Evolutionary conservation across 768 basidiomycete genomes (phyloP).

Genomic region (Phaffia tasmanica): DNA sequence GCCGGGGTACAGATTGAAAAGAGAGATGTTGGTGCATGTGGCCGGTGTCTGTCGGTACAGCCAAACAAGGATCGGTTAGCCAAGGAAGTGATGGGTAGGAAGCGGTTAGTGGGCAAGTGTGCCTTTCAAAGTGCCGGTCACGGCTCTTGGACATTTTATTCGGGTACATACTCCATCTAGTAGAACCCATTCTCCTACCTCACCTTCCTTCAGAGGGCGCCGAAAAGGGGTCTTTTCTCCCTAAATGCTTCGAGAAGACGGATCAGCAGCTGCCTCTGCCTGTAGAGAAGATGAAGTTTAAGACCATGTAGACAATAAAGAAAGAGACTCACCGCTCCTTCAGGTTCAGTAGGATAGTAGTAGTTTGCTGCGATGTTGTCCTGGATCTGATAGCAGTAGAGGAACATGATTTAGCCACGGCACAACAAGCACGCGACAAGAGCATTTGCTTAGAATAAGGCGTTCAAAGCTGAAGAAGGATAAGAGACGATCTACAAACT

Average conservation of each 20-base stretch:
- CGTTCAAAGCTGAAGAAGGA: background rate
- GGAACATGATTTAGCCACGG: background rate
- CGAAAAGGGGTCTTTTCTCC: slow-evolving; percentile 57
- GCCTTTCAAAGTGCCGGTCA: background rate
- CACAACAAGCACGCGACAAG: background rate
- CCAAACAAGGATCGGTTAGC: background rate
- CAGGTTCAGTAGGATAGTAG: slow-evolving; percentile 36
- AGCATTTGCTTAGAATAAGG: background rate
- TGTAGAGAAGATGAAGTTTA: background rate
- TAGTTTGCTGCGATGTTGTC: slow-evolving; percentile 36
- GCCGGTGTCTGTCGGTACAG: slow-evolving; percentile 46
- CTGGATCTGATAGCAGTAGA: slow-evolving; percentile 33
- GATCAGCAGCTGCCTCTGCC: background rate
- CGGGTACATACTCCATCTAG: slow-evolving; percentile 51
- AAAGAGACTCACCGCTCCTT: background rate
- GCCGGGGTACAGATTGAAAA: slow-evolving; percentile 76
- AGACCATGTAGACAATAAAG: background rate
- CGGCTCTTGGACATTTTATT: background rate
- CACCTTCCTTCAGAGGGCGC: slow-evolving; percentile 60
- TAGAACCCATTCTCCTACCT: slow-evolving; percentile 83
- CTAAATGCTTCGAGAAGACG: slow-evolving; percentile 31
- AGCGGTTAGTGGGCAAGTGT: background rate
- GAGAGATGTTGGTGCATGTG: slow-evolving; percentile 77
- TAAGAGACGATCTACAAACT: slow-evolving; percentile 1
- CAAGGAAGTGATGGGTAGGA: background rate